Percentiles rank a stretch among this genome's conserved stretches.
Conservation (phyloP, 192 early-diverging fungal species). For the Gigaspora rosea region DNA sequence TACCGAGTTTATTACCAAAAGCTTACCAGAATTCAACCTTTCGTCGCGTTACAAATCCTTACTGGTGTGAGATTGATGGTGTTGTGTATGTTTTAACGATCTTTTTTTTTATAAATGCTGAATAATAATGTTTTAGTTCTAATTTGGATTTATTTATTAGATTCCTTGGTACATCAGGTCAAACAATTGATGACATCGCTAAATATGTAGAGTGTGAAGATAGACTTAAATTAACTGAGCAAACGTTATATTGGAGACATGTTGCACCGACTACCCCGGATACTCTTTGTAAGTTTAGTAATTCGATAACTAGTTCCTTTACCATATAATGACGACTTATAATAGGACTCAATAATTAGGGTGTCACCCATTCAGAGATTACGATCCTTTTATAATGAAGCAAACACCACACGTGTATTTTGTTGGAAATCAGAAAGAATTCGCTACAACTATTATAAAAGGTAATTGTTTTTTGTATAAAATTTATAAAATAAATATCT, state of each 20-base stretch:
- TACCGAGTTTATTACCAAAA: conserved; percentile 67
- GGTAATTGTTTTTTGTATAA: conserved; percentile 45
- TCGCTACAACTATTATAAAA: conserved; percentile 56
- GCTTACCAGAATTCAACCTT: conserved; percentile 65
- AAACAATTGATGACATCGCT: conserved; percentile 85
- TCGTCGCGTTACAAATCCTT: conserved; percentile 78
- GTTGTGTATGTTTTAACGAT: conserved; percentile 48
- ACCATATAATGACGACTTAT: neutral
- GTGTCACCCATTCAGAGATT: conserved; percentile 88
- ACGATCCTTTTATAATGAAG: conserved; percentile 85
- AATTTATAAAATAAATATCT: neutral
- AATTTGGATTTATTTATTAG: conserved; percentile 36
- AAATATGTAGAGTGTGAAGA: conserved; percentile 62
- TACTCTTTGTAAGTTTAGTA: conserved; percentile 73
- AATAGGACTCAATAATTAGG: conserved; percentile 47
- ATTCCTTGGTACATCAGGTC: conserved; percentile 80
- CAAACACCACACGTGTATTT: conserved; percentile 83
- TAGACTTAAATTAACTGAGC: conserved; percentile 71
- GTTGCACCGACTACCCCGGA: conserved; percentile 93
- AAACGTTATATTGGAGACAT: conserved; percentile 80
- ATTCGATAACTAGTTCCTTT: neutral
- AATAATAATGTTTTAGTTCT: neutral
- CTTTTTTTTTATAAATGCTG: neutral
- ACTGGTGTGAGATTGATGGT: conserved; percentile 67
- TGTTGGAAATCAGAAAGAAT: conserved; percentile 83